Conservation (phyloP, 352 stramenopile genomes). For the Globisporangium abappressorium region DNA sequence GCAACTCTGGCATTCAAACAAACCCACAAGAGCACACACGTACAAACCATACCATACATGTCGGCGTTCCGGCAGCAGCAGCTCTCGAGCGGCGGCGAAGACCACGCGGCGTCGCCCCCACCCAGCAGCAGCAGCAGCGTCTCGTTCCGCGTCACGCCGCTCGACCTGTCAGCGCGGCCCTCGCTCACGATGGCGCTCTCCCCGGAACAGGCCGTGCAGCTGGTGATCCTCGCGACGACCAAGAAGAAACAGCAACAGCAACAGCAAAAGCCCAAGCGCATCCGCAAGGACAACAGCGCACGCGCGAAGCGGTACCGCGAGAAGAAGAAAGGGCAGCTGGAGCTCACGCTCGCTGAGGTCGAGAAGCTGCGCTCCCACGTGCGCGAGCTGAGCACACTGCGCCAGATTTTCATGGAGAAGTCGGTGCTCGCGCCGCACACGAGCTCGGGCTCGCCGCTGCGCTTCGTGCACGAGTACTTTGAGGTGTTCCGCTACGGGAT, state of each 20-base stretch:
- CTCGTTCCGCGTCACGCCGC: constrained; percentile 1
- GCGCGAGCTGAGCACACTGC: constrained; percentile 12
- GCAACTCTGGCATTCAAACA: not conserved
- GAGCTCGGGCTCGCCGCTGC: constrained; percentile 15
- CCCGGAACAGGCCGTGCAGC: not conserved
- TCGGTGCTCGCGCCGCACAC: constrained; percentile 1
- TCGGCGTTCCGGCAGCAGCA: no score
- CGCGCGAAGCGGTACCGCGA: constrained; percentile 18
- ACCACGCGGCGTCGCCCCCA: not conserved
- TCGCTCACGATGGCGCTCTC: not conserved
- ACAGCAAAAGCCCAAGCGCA: constrained; percentile 6
- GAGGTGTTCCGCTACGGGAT: constrained; percentile 21
- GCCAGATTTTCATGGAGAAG: constrained; percentile 14
- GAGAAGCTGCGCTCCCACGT: constrained; percentile 11
- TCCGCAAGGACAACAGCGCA: constrained; percentile 18
- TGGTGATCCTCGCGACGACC: not conserved
- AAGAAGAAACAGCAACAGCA: not conserved
- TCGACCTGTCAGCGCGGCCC: not conserved
- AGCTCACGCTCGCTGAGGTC: constrained; percentile 6
- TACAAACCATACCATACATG: no score
- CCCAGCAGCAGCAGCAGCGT: not conserved
- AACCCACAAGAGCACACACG: not conserved
- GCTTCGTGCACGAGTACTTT: constrained; percentile 24
- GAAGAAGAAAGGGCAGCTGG: constrained; percentile 18
- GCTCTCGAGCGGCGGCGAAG: not conserved